Evolutionary conservation across 306 rosid genomes (phyloP).

Genomic region (Adenanthera pavonina): DNA sequence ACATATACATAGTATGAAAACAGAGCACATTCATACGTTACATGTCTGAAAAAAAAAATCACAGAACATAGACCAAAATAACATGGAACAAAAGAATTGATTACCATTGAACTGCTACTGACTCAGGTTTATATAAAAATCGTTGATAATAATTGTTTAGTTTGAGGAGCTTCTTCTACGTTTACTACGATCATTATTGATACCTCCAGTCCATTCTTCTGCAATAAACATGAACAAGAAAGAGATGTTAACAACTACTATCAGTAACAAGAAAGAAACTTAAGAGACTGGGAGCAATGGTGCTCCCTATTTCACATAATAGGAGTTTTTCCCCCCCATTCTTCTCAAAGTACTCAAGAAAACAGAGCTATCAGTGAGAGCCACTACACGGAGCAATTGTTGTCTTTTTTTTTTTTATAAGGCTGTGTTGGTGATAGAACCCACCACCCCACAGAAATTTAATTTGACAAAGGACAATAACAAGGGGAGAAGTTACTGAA

Average conservation of each 20-base stretch:
- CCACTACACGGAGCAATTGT: too few relatives aligned
- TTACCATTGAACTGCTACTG: slow-evolving; percentile 73
- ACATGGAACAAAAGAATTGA: slow-evolving; percentile 7
- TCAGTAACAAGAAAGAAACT: slow-evolving; percentile 21
- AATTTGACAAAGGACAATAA: too few relatives aligned
- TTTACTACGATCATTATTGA: slow-evolving; percentile 51
- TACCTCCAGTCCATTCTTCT: slow-evolving; percentile 58
- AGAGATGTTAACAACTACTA: slow-evolving; percentile 25
- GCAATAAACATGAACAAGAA: slow-evolving; percentile 40
- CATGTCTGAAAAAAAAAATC: neutral
- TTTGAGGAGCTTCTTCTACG: slow-evolving; percentile 60
- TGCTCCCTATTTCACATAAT: neutral
- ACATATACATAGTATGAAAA: neutral
- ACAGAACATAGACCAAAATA: neutral
- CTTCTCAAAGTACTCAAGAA: neutral
- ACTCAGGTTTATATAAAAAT: slow-evolving; percentile 66
- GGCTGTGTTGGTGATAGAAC: neutral
- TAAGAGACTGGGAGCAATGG: neutral
- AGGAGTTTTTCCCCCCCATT: neutral
- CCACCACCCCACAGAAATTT: neutral
- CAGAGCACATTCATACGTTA: neutral
- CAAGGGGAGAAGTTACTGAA: too few relatives aligned
- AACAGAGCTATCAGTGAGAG: neutral
- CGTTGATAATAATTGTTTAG: slow-evolving; percentile 55
- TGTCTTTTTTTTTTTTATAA: too few relatives aligned